A percentile compares a stretch with the other conserved stretches of the same genome.
Evolutionary conservation across 2,329 filamentous ascomycete species (phyloP).

Genomic region (Xylariaceae sp.): DNA sequence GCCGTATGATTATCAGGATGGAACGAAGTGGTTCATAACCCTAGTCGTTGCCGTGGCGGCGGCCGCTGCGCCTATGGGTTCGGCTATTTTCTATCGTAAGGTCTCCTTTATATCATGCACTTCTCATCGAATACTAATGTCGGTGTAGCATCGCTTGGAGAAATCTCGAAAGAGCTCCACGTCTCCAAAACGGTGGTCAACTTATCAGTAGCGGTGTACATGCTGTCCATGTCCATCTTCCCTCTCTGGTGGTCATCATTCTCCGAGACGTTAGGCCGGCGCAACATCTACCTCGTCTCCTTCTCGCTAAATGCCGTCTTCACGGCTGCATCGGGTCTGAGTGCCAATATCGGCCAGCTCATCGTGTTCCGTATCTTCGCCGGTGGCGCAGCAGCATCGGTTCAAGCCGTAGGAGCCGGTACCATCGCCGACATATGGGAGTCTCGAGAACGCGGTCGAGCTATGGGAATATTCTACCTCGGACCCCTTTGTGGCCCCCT

Average conservation of each 20-base stretch:
- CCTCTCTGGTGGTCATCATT: conserved; percentile 87
- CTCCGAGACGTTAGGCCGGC: conserved; percentile 68
- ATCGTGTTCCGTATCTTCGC: conserved; percentile 71
- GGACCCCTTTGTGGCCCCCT: conserved; percentile 74
- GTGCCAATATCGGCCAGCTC: conserved; percentile 70
- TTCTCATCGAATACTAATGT: conserved; percentile 8
- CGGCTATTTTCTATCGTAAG: conserved; percentile 78
- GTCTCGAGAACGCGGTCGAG: conserved; percentile 64
- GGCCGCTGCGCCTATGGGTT: conserved; percentile 77
- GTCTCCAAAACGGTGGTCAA: conserved; percentile 67
- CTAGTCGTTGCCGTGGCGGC: conserved; percentile 73
- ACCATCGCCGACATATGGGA: conserved; percentile 84
- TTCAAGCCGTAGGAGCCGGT: conserved; percentile 79
- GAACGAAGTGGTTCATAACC: conserved; percentile 83
- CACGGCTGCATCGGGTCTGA: conserved; percentile 66
- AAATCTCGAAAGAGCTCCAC: conserved; percentile 61
- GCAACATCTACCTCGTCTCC: conserved; percentile 75
- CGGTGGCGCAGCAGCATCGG: conserved; percentile 75
- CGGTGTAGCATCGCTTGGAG: conserved; percentile 60
- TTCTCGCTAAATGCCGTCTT: conserved; percentile 72
- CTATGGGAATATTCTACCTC: conserved; percentile 83
- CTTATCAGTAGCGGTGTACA: conserved; percentile 74
- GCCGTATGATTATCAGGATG: conserved; percentile 69
- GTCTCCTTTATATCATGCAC: neutral
- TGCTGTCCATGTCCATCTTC: conserved; percentile 80